Evolutionary conservation across 2,329 filamentous ascomycete genomes (phyloP).

Genomic region (Colletotrichum sp.): DNA sequence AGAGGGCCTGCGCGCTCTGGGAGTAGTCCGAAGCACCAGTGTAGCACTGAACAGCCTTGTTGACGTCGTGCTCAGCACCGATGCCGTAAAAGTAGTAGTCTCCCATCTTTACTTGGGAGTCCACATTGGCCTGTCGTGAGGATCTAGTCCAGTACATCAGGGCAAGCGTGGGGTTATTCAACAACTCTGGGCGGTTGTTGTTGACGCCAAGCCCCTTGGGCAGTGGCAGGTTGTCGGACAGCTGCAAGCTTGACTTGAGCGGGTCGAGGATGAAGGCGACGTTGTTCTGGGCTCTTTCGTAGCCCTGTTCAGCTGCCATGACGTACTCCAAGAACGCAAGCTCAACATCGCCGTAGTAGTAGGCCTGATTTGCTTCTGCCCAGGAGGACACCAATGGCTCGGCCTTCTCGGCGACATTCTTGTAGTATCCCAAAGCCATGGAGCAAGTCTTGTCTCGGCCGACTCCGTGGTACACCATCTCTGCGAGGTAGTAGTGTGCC

Average conservation of each 20-base stretch:
- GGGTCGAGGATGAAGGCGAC: constrained; percentile 87
- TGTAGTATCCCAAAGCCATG: constrained; percentile 82
- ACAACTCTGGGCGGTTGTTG: constrained; percentile 33
- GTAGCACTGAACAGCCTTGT: constrained; percentile 94
- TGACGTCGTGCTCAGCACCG: constrained; percentile 72
- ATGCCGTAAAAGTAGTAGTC: constrained; percentile 93
- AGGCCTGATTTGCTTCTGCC: constrained; percentile 82
- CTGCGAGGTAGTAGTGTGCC: constrained; percentile 89
- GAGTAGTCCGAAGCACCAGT: constrained; percentile 89
- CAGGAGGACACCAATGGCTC: constrained; percentile 80
- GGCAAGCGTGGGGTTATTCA: constrained; percentile 66
- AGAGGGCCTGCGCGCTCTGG: constrained; percentile 92
- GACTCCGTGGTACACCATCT: constrained; percentile 81
- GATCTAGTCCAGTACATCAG: constrained; percentile 96
- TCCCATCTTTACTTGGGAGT: constrained; percentile 96
- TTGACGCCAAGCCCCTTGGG: constrained; percentile 17
- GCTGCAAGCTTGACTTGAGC: constrained; percentile 63
- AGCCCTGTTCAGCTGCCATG: constrained; percentile 91
- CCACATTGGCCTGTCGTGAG: constrained; percentile 89
- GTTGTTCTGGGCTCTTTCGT: constrained; percentile 88
- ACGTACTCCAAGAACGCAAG: constrained; percentile 81
- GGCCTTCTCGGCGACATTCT: constrained; percentile 75
- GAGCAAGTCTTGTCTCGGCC: constrained; percentile 80
- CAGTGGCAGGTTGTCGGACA: constrained; percentile 39
- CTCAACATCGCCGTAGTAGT: constrained; percentile 78